Evolutionary conservation across 2,329 filamentous ascomycete genomes (phyloP).

Genomic region (Orbilia blumenaviensis): DNA sequence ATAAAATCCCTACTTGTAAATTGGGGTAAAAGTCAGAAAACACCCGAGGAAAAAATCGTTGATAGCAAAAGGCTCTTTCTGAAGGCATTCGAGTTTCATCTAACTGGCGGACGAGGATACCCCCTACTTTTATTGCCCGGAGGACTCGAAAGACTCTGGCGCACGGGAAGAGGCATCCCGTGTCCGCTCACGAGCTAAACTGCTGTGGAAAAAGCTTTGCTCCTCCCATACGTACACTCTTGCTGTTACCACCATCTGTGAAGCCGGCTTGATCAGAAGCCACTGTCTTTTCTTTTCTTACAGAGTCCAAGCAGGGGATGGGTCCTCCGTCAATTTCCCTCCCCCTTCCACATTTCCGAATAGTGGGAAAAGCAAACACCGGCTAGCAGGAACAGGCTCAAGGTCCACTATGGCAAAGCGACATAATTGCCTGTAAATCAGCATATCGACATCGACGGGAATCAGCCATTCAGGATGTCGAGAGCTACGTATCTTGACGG

Average conservation of each 20-base stretch:
- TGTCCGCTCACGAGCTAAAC: constrained; percentile 41
- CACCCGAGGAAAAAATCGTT: constrained; percentile 46
- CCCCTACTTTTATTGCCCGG: constrained; percentile 41
- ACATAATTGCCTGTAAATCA: constrained; percentile 43
- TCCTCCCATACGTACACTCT: background rate
- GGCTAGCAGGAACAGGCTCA: constrained; percentile 10
- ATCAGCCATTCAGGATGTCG: constrained; percentile 4
- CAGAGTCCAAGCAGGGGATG: constrained; percentile 46
- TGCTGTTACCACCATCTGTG: too few relatives aligned
- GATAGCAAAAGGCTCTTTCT: constrained; percentile 44
- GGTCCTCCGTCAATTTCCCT: constrained; percentile 51
- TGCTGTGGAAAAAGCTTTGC: background rate
- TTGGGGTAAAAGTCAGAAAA: constrained; percentile 42
- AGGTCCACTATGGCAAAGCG: constrained; percentile 37
- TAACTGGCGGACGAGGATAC: constrained; percentile 45
- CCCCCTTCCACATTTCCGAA: constrained; percentile 54
- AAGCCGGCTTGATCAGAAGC: constrained; percentile 52
- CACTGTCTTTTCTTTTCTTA: constrained; percentile 40
- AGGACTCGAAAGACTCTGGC: constrained; percentile 32
- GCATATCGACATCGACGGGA: constrained; percentile 38
- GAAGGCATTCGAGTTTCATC: constrained; percentile 53
- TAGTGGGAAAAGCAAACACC: constrained; percentile 39
- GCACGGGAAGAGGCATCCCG: constrained; percentile 52
- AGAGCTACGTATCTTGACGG: background rate
- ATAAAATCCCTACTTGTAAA: constrained; percentile 31